Base-by-base conservation (phyloP, 1,284 basidiomycete species). In the Laetiporus sulphureus region DNA sequence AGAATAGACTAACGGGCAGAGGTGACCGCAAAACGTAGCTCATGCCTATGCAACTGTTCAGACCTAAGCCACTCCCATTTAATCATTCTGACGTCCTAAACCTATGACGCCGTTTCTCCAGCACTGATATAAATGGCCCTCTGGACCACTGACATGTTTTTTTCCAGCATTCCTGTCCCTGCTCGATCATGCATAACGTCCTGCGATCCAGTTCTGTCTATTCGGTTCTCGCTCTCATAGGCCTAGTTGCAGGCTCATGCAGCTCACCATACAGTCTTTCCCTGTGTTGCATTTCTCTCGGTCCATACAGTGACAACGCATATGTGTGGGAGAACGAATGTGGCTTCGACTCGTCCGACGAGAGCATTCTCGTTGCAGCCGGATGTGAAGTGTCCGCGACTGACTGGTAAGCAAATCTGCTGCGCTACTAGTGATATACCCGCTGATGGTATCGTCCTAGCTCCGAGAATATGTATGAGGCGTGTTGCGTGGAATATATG, bases 241-340 rank as follows among this genome's bases (percentile, higher is more conserved):
- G 32, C 15, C 13, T 30, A 4, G 40, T 31, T 11, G 20, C 40
- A 5, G 31, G 23, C 13, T 13, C 34, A 4, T 42, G 40, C 29
- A 32, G 8, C 11, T 11, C 35, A 4, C 33, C 40, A 15, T 16
- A 27, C 25, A 10, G 22, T 8, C 31, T 42, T 15, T 21, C 32
- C 18, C 37, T 44, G 7, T 44, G 42, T 32, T 44, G 42, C 32
- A 13, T 16, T 12, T 18, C 8, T 7, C 20, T 44, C 12, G n/a
- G 12, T 11, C 42, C 42, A 16, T 38, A 21, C 22, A 32, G 29
- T 24, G 42, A 38, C 22, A 34, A 38, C 32, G 31, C 36, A n/a
- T 32, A 38, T 22, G 36, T 44, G 16, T 39, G 21, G 20, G 22
- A 44, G 13, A 33, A 38, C 37, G 36, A 24, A 22, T 44, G 42